Conservation (phyloP, 192 early-diverging fungal species). For the Coemansia reversa region DNA sequence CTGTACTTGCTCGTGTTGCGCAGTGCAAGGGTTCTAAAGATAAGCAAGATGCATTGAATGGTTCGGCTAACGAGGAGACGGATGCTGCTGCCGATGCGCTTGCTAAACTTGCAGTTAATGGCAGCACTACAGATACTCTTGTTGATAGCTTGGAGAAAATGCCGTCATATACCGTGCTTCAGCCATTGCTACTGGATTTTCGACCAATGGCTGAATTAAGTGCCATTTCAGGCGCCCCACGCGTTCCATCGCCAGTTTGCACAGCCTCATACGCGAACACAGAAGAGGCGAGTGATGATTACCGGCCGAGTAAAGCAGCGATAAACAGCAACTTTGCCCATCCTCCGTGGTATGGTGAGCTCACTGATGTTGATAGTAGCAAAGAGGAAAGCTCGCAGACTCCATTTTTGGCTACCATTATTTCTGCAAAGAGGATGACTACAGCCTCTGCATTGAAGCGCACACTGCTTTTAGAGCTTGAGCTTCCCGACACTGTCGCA, state of each 20-base stretch:
- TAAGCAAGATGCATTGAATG: not conserved
- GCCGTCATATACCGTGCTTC: constrained; percentile 10
- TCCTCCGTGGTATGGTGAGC: constrained; percentile 35
- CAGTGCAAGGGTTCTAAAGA: constrained; percentile 4
- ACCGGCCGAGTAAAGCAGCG: not conserved
- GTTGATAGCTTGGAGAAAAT: not conserved
- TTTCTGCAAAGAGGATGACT: constrained; percentile 61
- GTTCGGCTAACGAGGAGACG: not conserved
- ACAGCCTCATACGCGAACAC: not conserved
- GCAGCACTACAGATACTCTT: not conserved
- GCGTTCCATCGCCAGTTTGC: constrained; percentile 26
- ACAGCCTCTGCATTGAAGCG: constrained; percentile 69
- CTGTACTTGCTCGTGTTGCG: constrained; percentile 56
- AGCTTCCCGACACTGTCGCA: constrained; percentile 32
- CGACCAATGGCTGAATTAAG: constrained; percentile 27
- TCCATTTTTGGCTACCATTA: constrained; percentile 58
- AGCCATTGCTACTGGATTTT: constrained; percentile 49
- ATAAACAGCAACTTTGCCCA: not conserved
- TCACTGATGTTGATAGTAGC: not conserved
- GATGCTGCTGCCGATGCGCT: constrained; percentile 6
- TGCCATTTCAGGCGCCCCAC: constrained; percentile 41
- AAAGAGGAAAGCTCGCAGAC: constrained; percentile 9
- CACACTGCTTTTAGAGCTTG: constrained; percentile 63
- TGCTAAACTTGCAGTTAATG: constrained; percentile 1
- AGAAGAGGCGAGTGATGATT: not conserved